A percentile compares a stretch with the other conserved stretches of the same genome.
Evolutionary conservation across 2,329 filamentous ascomycete species (phyloP).

Genomic region (Penicillium sp.): DNA sequence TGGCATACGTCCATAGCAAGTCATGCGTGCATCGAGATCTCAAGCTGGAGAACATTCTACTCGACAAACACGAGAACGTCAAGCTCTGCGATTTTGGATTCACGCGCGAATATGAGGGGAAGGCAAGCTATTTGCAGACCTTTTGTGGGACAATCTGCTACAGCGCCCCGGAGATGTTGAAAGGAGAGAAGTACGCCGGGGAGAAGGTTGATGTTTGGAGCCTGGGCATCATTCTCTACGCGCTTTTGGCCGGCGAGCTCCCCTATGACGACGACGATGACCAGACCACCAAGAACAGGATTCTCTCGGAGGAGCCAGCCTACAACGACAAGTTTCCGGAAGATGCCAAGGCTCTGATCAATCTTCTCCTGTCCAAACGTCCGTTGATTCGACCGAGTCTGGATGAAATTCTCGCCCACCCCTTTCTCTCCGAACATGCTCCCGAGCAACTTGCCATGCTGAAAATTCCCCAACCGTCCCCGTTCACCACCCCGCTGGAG

Average conservation of each 20-base stretch:
- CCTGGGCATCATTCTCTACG: slow-evolving; percentile 85
- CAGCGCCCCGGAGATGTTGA: slow-evolving; percentile 96
- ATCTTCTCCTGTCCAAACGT: slow-evolving; percentile 81
- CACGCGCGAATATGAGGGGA: slow-evolving; percentile 93
- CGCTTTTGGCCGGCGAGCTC: slow-evolving; percentile 74
- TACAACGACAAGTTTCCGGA: slow-evolving; percentile 77
- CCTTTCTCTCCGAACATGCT: slow-evolving; percentile 84
- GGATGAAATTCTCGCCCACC: slow-evolving; percentile 79
- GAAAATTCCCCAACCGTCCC: slow-evolving; percentile 72
- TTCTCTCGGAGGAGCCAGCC: slow-evolving; percentile 78
- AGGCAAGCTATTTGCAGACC: slow-evolving; percentile 89
- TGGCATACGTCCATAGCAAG: slow-evolving; percentile 90
- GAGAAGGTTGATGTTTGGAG: slow-evolving; percentile 99
- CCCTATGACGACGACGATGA: slow-evolving; percentile 98
- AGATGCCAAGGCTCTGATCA: slow-evolving; percentile 74
- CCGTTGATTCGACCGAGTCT: slow-evolving; percentile 78
- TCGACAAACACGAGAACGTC: slow-evolving; percentile 96
- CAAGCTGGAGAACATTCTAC: slow-evolving; percentile 92
- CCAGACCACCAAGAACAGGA: slow-evolving; percentile 76
- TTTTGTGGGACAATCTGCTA: slow-evolving; percentile 98
- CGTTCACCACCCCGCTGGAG: slow-evolving; percentile 81
- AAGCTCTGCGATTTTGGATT: slow-evolving; percentile 98
- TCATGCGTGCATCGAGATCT: slow-evolving; percentile 95
- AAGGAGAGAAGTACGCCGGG: slow-evolving; percentile 94
- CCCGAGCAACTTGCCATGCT: slow-evolving; percentile 85